Conservation (phyloP, 208 protist species). For the Lotmaria passim region DNA sequence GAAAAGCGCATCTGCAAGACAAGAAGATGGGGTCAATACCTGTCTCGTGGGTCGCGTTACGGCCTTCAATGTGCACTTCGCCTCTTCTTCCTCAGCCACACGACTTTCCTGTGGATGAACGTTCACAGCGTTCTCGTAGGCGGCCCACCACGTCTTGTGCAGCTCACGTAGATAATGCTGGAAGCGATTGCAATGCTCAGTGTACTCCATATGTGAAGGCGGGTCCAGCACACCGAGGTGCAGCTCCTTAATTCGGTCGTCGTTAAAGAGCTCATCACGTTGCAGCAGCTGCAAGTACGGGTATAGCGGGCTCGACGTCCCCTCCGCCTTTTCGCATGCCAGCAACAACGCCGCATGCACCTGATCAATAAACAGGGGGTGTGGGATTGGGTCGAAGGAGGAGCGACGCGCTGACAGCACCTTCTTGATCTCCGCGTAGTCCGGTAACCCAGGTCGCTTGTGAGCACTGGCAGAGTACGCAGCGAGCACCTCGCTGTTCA, state of each 20-base stretch:
- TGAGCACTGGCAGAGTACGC: constrained; percentile 31
- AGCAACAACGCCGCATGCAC: constrained; percentile 62
- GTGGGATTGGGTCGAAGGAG: constrained; percentile 63
- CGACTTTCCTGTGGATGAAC: neutral
- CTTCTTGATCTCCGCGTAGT: constrained; percentile 32
- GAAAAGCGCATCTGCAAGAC: too few species aligned
- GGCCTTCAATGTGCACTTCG: neutral
- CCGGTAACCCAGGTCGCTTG: constrained; percentile 35
- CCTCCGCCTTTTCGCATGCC: constrained; percentile 55
- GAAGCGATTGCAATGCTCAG: constrained; percentile 57
- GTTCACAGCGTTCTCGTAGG: constrained; percentile 22
- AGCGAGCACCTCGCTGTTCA: constrained; percentile 54
- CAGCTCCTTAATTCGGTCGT: constrained; percentile 62
- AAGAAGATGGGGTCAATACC: too few species aligned
- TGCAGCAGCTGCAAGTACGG: constrained; percentile 53
- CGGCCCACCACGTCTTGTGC: constrained; percentile 49
- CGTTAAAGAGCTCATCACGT: constrained; percentile 43
- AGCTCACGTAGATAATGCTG: constrained; percentile 56
- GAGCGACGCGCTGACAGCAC: constrained; percentile 40
- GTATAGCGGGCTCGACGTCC: constrained; percentile 44
- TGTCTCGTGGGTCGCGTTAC: neutral
- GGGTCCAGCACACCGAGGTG: constrained; percentile 69
- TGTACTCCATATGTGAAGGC: constrained; percentile 61
- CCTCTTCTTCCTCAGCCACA: neutral
- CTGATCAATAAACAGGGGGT: constrained; percentile 73